Evolutionary conservation across 176 grass and related monocot species (phyloP).

Genomic region (Oryza punctata): DNA sequence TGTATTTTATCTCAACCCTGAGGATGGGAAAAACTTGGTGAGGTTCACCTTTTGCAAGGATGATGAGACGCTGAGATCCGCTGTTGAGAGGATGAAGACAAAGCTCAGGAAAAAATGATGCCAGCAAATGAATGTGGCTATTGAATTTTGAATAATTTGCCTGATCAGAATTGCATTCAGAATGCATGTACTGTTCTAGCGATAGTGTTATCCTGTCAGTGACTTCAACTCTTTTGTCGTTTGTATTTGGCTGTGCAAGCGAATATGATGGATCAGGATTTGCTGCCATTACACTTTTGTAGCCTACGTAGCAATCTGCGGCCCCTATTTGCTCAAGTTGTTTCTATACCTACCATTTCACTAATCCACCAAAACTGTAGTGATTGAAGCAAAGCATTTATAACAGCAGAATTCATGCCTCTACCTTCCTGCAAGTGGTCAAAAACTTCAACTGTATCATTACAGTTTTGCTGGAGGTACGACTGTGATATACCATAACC

Average conservation of each 20-base stretch:
- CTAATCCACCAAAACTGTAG: background rate
- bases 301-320: slow-evolving; percentile 17
- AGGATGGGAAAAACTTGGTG: slow-evolving; percentile 95
- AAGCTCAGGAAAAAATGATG: slow-evolving; percentile 68
- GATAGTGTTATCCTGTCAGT: slow-evolving; percentile 17
- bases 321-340: background rate
- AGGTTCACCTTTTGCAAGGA: slow-evolving; percentile 99
- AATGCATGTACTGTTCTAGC: slow-evolving; percentile 40
- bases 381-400: background rate
- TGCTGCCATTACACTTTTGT: slow-evolving; percentile 11
- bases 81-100: slow-evolving; percentile 87
- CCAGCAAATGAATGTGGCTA: slow-evolving; percentile 6
- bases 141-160: slow-evolving; percentile 47
- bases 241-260: slow-evolving; percentile 13
- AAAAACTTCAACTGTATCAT: background rate
- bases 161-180: slow-evolving; percentile 10
- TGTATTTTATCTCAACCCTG: slow-evolving; percentile 91
- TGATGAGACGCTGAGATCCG: slow-evolving; percentile 70
- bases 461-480: background rate
- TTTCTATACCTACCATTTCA: background rate
- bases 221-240: slow-evolving; percentile 33
- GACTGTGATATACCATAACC: background rate
- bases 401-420: background rate
- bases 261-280: slow-evolving; percentile 22
- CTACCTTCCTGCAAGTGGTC: background rate